Evolutionary conservation across 352 stramenopile genomes (phyloP).

Genomic region (Elongisporangium senticosum): DNA sequence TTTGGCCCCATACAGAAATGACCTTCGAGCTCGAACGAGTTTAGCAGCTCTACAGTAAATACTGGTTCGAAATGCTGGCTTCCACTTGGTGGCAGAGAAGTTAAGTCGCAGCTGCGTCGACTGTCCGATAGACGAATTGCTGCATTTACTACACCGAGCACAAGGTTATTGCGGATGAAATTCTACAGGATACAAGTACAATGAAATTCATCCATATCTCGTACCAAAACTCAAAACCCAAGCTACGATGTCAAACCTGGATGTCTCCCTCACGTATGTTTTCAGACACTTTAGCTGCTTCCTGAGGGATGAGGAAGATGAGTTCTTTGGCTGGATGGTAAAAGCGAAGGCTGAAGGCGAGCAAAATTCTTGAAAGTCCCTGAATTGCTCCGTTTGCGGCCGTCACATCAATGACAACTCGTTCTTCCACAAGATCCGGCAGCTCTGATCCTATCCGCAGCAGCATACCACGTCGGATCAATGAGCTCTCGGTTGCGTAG

Average conservation of each 20-base stretch:
- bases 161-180: too few relatives aligned
- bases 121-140: too few relatives aligned
- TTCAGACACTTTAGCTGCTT: conserved; percentile 2
- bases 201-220: too few relatives aligned
- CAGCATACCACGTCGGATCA: conserved; percentile 14
- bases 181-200: too few relatives aligned
- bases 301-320: conserved; percentile 13
- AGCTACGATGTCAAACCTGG: conserved; percentile 1
- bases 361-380: conserved; percentile 10
- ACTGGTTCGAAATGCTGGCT: too few relatives aligned
- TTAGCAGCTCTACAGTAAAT: too few relatives aligned
- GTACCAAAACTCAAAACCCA: neutral
- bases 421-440: conserved; percentile 21
- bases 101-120: too few relatives aligned
- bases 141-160: too few relatives aligned
- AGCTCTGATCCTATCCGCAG: conserved; percentile 21
- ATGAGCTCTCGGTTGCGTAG: conserved; percentile 14
- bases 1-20: too few relatives aligned
- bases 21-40: too few relatives aligned
- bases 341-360: conserved; percentile 16
- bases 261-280: neutral
- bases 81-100: too few relatives aligned
- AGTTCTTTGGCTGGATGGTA: conserved; percentile 23
- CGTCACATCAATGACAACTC: conserved; percentile 9
- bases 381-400: conserved; percentile 4